Percentiles rank a stretch among this genome's conserved stretches.
These are phyloP conservation scores for Triticum timopheevii DNA, from an alignment of 176 grass and related monocot species.

Conservation along the genomic window DNA sequence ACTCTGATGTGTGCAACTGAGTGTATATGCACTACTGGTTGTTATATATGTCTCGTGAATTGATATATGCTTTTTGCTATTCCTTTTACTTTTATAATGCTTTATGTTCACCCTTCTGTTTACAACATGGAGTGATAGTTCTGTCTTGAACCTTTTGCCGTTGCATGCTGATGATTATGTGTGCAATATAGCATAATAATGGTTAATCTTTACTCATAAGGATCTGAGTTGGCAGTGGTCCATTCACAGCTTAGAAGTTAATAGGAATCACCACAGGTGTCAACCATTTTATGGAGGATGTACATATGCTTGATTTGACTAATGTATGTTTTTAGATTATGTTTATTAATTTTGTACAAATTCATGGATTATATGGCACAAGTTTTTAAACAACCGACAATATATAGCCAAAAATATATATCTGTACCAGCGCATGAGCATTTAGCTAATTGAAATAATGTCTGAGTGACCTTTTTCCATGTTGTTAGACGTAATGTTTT, in stretches of 20 bases:
- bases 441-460: conserved; percentile 16
- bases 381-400: not conserved
- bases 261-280: not conserved
- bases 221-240: not conserved
- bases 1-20: conserved; percentile 28
- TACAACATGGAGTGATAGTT: not conserved
- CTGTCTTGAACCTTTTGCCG: not conserved
- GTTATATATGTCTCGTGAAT: conserved; percentile 8
- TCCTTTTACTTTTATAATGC: not conserved
- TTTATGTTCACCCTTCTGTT: not conserved
- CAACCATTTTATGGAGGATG: not conserved
- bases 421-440: not conserved
- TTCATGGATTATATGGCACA: not conserved
- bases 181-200: not conserved
- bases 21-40: conserved; percentile 1
- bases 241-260: not conserved
- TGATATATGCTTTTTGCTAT: not conserved
- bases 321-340: not conserved
- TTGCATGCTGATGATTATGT: not conserved
- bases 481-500: not conserved
- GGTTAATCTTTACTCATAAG: not conserved
- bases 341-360: not conserved
- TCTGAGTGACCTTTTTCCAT: not conserved
- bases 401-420: not conserved
- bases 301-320: not conserved